Evolutionary conservation across 352 stramenopile species (phyloP), one percentile per base, ranked within the genome.

Genomic region (Phytophthora tubulina): DNA sequence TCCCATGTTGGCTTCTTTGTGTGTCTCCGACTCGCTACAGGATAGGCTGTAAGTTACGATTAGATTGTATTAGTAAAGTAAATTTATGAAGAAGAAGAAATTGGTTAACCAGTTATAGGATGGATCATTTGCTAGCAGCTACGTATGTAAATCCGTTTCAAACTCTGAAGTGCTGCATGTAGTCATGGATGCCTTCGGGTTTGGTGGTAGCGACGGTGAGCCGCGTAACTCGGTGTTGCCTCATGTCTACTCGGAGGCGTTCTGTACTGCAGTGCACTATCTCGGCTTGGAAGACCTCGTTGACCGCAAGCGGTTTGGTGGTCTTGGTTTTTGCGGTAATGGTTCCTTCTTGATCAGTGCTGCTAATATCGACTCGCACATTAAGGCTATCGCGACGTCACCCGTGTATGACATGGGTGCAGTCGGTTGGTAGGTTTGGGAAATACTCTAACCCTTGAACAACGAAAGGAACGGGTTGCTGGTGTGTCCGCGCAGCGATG

Each of bases 381-480:
- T 73, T 42, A 73, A 73, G 44, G 65, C 65, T 2, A 14, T 73
- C 4, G 50, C 57, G 0, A 73, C 65, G 3, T 45, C n/a, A 3
- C 38, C 32, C 7, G 67, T 73, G 65, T 68, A 63, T 6, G 65
- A 73, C 41, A 68, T 73, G 57, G 65, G 65, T 0, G 57, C 32
- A 0, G 49, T 45, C 33, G 36, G 31, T 21, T 50, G 64, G 3
- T 31, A 57, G 53, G 56, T 11, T 50, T 70, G 35, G 30, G n/a
- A 6, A 49, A 64, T 8, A 0, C 63, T n/a, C 17, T 57, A 27
- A 63, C 21, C 8, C 2, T 62, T 6, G 50, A 67, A 0, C 56
- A 73, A 9, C 49, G 57, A 11, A 72, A 72, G 15, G 42, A 11
- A 2, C 8, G 10, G 2, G 46, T 67, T 5, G 57, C 10, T 13